Conservation (phyloP, 2,329 filamentous ascomycete genomes). For the Colletotrichum tabaci region DNA sequence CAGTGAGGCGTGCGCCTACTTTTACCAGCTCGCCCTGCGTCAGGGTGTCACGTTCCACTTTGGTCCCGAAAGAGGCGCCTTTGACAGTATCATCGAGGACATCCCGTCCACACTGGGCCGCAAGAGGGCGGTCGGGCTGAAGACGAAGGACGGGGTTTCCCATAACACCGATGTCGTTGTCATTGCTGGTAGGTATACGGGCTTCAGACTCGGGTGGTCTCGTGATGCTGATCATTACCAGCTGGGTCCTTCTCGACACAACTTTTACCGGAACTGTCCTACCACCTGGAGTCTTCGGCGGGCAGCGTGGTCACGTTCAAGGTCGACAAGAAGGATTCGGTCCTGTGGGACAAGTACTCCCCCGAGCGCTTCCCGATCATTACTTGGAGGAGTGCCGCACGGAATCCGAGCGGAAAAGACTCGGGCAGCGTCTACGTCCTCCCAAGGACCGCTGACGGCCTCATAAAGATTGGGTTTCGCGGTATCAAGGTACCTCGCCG, state of each 20-base stretch:
- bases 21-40: slow-evolving; percentile 43
- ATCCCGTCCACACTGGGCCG: neutral
- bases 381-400: slow-evolving; percentile 50
- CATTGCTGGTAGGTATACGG: slow-evolving; percentile 53
- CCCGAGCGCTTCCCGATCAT: slow-evolving; percentile 51
- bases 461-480: slow-evolving; percentile 50
- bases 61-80: slow-evolving; percentile 45
- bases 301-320: slow-evolving; percentile 44
- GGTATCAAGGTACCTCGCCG: slow-evolving; percentile 56
- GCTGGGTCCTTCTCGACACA: slow-evolving; percentile 53
- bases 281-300: slow-evolving; percentile 45
- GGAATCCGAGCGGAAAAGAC: slow-evolving; percentile 48
- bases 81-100: slow-evolving; percentile 46
- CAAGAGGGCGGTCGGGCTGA: slow-evolving; percentile 54
- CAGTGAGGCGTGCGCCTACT: slow-evolving; percentile 45
- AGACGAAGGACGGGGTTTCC: slow-evolving; percentile 53
- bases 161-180: slow-evolving; percentile 54
- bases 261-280: slow-evolving; percentile 43
- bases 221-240: slow-evolving; percentile 19
- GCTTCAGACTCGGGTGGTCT: slow-evolving; percentile 3
- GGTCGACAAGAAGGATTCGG: slow-evolving; percentile 42
- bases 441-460: slow-evolving; percentile 45
- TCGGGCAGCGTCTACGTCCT: slow-evolving; percentile 50
- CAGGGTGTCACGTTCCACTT: slow-evolving; percentile 48
- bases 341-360: slow-evolving; percentile 52